A percentile compares a stretch with the other conserved stretches of the same genome.
Conservation (phyloP, 768 basidiomycete species). For the Psilocybe azurescens region DNA sequence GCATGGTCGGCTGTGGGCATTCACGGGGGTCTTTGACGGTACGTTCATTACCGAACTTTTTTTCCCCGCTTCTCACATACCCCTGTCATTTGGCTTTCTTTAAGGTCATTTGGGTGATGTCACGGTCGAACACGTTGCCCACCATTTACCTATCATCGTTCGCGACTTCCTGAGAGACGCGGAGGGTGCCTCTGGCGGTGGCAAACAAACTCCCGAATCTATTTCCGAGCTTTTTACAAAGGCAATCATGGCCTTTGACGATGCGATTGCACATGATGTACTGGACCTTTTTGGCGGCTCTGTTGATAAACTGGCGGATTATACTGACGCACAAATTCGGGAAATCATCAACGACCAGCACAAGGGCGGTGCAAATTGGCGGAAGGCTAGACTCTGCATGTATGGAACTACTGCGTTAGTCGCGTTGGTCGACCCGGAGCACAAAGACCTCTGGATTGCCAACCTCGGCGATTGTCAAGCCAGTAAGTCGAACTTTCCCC, state of each 20-base stretch:
- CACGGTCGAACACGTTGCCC: slow-evolving; percentile 71
- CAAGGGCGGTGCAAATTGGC: slow-evolving; percentile 61
- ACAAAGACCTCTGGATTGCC: slow-evolving; percentile 76
- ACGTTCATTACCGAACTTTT: slow-evolving; percentile 25
- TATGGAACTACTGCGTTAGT: slow-evolving; percentile 82
- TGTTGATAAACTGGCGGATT: slow-evolving; percentile 49
- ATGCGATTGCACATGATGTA: slow-evolving; percentile 71
- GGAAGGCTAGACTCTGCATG: slow-evolving; percentile 74
- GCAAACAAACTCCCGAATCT: slow-evolving; percentile 47
- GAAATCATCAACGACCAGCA: slow-evolving; percentile 69
- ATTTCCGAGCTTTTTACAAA: slow-evolving; percentile 62
- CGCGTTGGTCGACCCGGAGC: slow-evolving; percentile 71
- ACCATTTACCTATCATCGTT: slow-evolving; percentile 71
- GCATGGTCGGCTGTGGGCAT: slow-evolving; percentile 61
- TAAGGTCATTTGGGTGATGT: slow-evolving; percentile 72
- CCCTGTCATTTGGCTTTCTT: slow-evolving; percentile 15
- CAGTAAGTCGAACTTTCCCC: slow-evolving; percentile 46
- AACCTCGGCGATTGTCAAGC: slow-evolving; percentile 85
- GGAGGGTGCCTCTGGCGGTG: slow-evolving; percentile 42
- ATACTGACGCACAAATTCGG: slow-evolving; percentile 62
- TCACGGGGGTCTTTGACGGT: slow-evolving; percentile 78
- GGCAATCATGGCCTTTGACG: slow-evolving; percentile 65
- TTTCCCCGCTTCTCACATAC: background rate
- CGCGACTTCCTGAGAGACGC: slow-evolving; percentile 59
- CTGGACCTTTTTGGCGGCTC: slow-evolving; percentile 64